A percentile compares a stretch with the other conserved stretches of the same genome.
These are phyloP conservation scores for Plasmodium falciparum DNA, from an alignment of 169 alveolate species.

Conservation along the genomic window DNA sequence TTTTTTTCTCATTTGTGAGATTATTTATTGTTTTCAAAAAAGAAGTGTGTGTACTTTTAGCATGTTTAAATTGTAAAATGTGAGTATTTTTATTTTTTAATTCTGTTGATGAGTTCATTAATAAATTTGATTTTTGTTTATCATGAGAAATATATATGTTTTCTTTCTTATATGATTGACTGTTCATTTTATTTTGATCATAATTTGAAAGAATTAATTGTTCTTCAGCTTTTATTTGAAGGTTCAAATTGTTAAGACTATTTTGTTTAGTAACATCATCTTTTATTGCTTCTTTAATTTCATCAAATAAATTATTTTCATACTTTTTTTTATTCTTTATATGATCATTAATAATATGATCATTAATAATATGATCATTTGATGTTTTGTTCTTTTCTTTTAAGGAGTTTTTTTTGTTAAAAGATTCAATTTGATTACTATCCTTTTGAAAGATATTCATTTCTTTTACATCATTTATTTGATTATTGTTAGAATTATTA, in stretches of 20 bases:
- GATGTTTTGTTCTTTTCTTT: no score
- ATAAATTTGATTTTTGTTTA: neutral
- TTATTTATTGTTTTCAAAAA: no score
- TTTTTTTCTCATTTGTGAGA: no score
- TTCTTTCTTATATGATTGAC: neutral
- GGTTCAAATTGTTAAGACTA: slow-evolving; percentile 18
- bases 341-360: no score
- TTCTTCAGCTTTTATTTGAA: slow-evolving; percentile 29
- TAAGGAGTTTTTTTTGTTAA: no score
- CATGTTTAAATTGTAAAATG: slow-evolving; percentile 1
- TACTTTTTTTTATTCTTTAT: neutral
- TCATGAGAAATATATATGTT: neutral
- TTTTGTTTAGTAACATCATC: slow-evolving; percentile 9
- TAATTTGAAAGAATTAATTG: slow-evolving; percentile 13
- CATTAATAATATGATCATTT: no score
- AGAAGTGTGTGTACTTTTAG: no score
- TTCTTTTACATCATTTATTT: no score
- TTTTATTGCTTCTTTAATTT: slow-evolving; percentile 40
- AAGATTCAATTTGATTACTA: no score
- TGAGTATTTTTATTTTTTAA: slow-evolving; percentile 15
- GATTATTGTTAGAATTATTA: no score
- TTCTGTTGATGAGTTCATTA: slow-evolving; percentile 7
- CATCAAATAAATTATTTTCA: slow-evolving; percentile 21
- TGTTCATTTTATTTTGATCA: neutral
- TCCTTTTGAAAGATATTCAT: no score